These are phyloP conservation scores for Myxozyma mucilagina DNA, from an alignment of 805 yeast genomes.

Conservation along the genomic window DNA sequence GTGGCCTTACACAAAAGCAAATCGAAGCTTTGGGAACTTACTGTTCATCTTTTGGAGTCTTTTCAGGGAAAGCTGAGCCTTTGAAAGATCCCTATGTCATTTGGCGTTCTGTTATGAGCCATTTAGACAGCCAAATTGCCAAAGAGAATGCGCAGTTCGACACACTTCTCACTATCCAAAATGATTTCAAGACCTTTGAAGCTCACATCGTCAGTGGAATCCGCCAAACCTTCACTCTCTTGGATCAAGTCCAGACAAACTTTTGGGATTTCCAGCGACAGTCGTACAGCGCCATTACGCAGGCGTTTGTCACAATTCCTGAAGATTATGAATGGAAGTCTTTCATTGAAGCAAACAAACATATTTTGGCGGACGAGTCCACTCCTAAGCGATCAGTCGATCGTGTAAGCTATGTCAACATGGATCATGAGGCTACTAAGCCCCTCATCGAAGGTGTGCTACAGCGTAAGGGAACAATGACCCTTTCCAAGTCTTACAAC, in stretches of 20 bases:
- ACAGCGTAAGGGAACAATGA: conserved; percentile 47
- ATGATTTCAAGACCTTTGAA: conserved; percentile 46
- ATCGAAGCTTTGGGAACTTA: conserved; percentile 43
- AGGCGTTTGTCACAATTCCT: conserved; percentile 42
- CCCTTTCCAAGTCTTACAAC: conserved; percentile 46
- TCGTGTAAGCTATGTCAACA: conserved; percentile 44
- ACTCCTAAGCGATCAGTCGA: conserved; percentile 45
- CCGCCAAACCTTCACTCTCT: conserved; percentile 42
- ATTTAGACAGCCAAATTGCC: conserved; percentile 47
- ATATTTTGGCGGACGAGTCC: conserved; percentile 40
- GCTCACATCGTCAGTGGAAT: conserved; percentile 47
- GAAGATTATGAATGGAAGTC: conserved; percentile 49
- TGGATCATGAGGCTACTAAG: conserved; percentile 44
- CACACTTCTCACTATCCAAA: conserved; percentile 47
- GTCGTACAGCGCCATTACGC: conserved; percentile 39
- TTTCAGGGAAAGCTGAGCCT: conserved; percentile 42
- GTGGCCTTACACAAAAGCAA: conserved; percentile 42
- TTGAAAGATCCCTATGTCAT: conserved; percentile 51
- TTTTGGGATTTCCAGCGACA: conserved; percentile 40
- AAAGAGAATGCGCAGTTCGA: conserved; percentile 51
- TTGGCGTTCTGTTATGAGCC: conserved; percentile 43
- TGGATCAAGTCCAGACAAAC: conserved; percentile 38
- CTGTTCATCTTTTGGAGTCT: conserved; percentile 40
- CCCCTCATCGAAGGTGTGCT: conserved; percentile 54
- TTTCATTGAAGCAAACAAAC: conserved; percentile 42